Evolutionary conservation across 371 early-diverging fungal genomes (phyloP).

Genomic region (Lichtheimia corymbifera): DNA sequence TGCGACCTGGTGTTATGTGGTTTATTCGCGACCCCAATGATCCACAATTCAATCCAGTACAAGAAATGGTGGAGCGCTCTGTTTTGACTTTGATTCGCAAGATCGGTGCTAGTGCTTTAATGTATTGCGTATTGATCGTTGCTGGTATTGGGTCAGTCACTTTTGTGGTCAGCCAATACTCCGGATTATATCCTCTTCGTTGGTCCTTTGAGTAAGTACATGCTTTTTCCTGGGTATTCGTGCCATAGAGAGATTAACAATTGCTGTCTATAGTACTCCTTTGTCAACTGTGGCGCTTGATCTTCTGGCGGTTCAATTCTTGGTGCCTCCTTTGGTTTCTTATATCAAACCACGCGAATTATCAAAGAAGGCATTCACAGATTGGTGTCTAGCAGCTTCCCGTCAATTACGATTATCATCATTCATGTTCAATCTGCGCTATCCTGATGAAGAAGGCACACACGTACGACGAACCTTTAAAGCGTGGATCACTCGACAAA

Average conservation of each 20-base stretch:
- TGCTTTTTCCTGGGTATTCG: not conserved
- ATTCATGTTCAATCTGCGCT: slow-evolving; percentile 81
- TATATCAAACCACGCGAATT: slow-evolving; percentile 57
- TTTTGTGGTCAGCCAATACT: slow-evolving; percentile 34
- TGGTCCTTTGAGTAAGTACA: slow-evolving; percentile 50
- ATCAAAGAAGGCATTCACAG: slow-evolving; percentile 48
- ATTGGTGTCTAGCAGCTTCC: slow-evolving; percentile 74
- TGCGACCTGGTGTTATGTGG: slow-evolving; percentile 94
- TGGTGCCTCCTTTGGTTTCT: slow-evolving; percentile 69
- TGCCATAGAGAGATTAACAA: not conserved
- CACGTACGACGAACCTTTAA: slow-evolving; percentile 46
- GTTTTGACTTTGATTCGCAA: slow-evolving; percentile 74
- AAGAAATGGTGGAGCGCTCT: slow-evolving; percentile 85
- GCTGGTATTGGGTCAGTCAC: slow-evolving; percentile 68
- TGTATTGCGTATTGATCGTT: slow-evolving; percentile 78
- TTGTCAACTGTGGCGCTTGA: slow-evolving; percentile 62
- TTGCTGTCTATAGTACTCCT: slow-evolving; percentile 9
- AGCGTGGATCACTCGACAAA: slow-evolving; percentile 43
- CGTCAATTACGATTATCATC: slow-evolving; percentile 72
- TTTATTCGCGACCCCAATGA: slow-evolving; percentile 96
- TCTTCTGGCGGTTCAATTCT: slow-evolving; percentile 71
- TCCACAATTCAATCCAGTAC: slow-evolving; percentile 89
- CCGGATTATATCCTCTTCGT: slow-evolving; percentile 53
- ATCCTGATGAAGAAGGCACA: slow-evolving; percentile 69
- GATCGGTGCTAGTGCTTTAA: slow-evolving; percentile 73